Base-by-base conservation (phyloP, 2,329 filamentous ascomycete genomes). In the Fusarium incarnatum region DNA sequence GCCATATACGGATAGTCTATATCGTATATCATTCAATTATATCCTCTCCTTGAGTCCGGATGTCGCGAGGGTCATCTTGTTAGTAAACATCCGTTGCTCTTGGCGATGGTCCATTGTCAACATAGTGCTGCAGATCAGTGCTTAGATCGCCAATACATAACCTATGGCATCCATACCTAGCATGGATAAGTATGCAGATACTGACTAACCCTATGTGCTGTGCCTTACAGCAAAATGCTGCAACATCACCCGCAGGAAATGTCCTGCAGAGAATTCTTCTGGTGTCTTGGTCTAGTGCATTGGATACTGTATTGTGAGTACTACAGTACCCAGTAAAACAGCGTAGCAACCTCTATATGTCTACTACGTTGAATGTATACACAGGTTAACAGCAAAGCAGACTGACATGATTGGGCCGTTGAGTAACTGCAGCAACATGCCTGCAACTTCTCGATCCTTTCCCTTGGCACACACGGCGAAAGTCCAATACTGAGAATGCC, bases 201-300 rank as follows among this genome's bases (percentile, higher is more conserved):
- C 47, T 48, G 45, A 48, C 27, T 30, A 44, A 32, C 34, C 28
- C 23, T 58, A 60, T 45, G 32, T 37, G 27, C n/a, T 48, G 27
- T 48, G 46, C 49, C 34, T 53, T 53, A 22, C 32, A 50, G 46
- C 25, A 46, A 34, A 52, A 42, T 37, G 20, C 41, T 65, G 47
- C 54, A 34, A 34, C 42, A 70, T 70, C 42, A 70, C 53, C 56
- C 40, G 60, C 65, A 69, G 66, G 40, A 53, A 47, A 56, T 47
- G 27, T 50, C 20, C 44, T 62, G 45, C 56, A 56, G 61, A 62
- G 23, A 41, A 32, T 40, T 52, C 16, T 59, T 44, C 15, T 47
- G n/a, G 18, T 27, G 32, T 45, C 49, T 45, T n/a, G 32, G 34
- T 30, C 32, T 45, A 59, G 40, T 23, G 40, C 16, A 37, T 25